Conservation (phyloP, 148 eudicot genomes). For the Rhododendron kiyosumense region DNA sequence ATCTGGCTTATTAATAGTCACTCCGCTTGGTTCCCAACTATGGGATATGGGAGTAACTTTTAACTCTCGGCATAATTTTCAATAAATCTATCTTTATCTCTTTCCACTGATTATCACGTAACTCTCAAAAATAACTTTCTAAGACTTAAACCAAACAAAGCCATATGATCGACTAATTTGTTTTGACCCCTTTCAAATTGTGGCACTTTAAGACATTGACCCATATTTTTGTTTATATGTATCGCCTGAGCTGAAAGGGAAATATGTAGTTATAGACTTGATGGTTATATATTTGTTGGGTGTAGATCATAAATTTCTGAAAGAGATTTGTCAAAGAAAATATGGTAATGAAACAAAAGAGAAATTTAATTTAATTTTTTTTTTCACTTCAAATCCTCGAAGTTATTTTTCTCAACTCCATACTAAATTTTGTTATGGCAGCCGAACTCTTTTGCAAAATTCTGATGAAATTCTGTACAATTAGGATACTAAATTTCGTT, state of each 20-base stretch:
- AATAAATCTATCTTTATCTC: no score
- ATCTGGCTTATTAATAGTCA: no score
- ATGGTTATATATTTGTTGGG: background rate
- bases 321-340: background rate
- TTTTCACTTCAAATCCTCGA: background rate
- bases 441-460: background rate
- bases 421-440: background rate
- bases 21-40: no score
- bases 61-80: no score
- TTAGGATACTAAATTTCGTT: background rate
- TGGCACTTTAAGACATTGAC: background rate
- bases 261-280: background rate
- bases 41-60: no score
- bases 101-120: no score
- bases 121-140: no score
- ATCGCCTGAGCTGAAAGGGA: background rate
- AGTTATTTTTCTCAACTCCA: background rate
- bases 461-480: no score
- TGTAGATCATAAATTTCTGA: background rate
- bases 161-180: no score
- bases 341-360: background rate
- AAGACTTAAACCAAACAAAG: no score
- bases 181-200: background rate
- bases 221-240: background rate
- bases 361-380: no score